These are phyloP conservation scores for Rhodomyrtus tomentosa DNA, from an alignment of 345 rosid genomes.

Conservation along the genomic window DNA sequence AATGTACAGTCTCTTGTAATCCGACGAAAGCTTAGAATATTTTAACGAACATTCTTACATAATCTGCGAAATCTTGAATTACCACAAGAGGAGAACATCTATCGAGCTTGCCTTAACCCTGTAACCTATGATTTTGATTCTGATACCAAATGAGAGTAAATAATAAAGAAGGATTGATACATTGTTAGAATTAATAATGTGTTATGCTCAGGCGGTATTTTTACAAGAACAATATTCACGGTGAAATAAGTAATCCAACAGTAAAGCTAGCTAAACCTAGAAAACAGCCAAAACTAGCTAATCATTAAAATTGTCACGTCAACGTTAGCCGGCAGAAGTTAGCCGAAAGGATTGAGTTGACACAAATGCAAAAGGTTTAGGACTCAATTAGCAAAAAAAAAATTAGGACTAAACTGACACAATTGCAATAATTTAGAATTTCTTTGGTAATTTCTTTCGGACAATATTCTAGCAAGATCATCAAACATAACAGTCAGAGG, in stretches of 20 bases:
- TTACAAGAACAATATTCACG: neutral
- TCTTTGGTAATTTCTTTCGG: neutral
- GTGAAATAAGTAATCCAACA: neutral
- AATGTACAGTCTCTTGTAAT: neutral
- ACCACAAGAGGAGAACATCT: neutral
- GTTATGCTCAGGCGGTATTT: neutral
- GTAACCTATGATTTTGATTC: neutral
- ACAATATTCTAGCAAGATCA: neutral
- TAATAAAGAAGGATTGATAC: neutral
- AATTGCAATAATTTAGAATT: no score
- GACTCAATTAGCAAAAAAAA: no score
- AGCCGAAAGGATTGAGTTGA: no score
- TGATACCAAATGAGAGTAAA: neutral
- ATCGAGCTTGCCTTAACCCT: neutral
- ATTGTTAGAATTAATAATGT: neutral
- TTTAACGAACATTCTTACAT: neutral
- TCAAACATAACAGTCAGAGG: neutral
- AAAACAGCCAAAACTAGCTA: neutral
- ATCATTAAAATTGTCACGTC: neutral
- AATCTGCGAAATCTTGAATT: neutral
- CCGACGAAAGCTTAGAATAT: neutral
- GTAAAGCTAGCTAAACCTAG: neutral
- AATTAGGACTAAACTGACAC: no score
- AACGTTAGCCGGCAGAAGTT: no score
- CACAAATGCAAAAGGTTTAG: no score